Base-by-base conservation (phyloP, 1,284 basidiomycete genomes). In the Mycena citricolor region DNA sequence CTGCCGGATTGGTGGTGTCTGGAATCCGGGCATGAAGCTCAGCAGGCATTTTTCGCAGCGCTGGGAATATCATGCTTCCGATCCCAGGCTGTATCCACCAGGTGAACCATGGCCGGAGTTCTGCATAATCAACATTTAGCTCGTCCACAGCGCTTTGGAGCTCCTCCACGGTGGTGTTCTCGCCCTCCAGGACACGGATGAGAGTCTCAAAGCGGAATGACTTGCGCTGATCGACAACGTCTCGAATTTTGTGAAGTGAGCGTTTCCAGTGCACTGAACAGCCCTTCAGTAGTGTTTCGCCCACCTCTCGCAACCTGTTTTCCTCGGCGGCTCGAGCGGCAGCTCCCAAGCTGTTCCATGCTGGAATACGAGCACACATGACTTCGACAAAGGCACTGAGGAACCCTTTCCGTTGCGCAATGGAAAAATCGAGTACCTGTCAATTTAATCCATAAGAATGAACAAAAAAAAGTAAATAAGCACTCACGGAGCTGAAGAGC, bases 341-440 rank as follows among this genome's bases (percentile, higher is more conserved):
- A 12, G n/a, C 22, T 26, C 32, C 32, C 10, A 47, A 30, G 13
- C 26, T 19, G 26, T 29, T 42, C 39, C 45, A 47, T 8, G 29
- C 45, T 3, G 45, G 39, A 16, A 42, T 47, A 17, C 39, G 39
- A 13, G 45, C 21, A 31, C 20, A 36, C 39, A 47, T 41, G 8
- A 41, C 33, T 4, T 6, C 10, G 13, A 47, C 14, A 24, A 47
- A 42, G 6, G 45, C 45, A 10, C 38, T 39, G 8, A 47, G 32
- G n/a, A 41, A 42, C 19, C 33, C 33, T 10, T 47, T 42, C 0
- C 45, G 26, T 23, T 47, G 45, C 2, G 39, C 45, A 11, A 36
- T 42, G 6, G 45, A 47, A 39, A 47, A 47, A 21, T 47, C 39
- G 16, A 42, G 39, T 6, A 47, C 38, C 45, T 47, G n/a, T 4